Conservation (phyloP, 306 rosid genomes). For the Medicago arabica region DNA sequence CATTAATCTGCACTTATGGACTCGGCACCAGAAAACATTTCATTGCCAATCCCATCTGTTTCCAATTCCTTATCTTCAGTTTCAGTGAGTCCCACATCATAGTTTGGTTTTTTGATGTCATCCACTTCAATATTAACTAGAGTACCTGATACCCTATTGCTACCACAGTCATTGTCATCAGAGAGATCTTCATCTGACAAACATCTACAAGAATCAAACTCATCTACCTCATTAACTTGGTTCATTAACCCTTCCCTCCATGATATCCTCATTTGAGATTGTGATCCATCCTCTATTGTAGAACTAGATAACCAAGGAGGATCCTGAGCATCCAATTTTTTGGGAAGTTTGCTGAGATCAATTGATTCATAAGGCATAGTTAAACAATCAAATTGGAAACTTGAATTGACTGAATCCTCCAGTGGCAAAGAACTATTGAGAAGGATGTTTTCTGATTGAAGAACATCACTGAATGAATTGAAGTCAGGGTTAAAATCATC, state of each 20-base stretch:
- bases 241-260: slow-evolving; percentile 78
- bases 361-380: slow-evolving; percentile 58
- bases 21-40: slow-evolving; percentile 57
- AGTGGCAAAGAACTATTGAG: slow-evolving; percentile 43
- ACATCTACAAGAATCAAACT: slow-evolving; percentile 76
- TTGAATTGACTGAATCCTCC: slow-evolving; percentile 60
- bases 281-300: slow-evolving; percentile 54
- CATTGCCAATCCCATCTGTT: slow-evolving; percentile 41
- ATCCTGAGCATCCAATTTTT: slow-evolving; percentile 51
- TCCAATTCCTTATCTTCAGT: slow-evolving; percentile 42
- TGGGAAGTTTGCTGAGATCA: slow-evolving; percentile 61
- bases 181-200: slow-evolving; percentile 82
- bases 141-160: slow-evolving; percentile 44
- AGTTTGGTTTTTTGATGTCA: slow-evolving; percentile 35
- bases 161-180: slow-evolving; percentile 42
- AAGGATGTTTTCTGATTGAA: slow-evolving; percentile 48
- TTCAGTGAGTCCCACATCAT: slow-evolving; percentile 36
- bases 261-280: slow-evolving; percentile 72
- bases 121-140: slow-evolving; percentile 40
- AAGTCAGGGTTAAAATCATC: slow-evolving; percentile 47
- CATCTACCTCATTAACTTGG: slow-evolving; percentile 66
- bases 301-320: slow-evolving; percentile 64
- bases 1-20: slow-evolving; percentile 75
- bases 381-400: slow-evolving; percentile 76
- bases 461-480: slow-evolving; percentile 49